phyloP scores from a whole-genome alignment of 2,329 filamentous ascomycete species.

The Pseudogymnoascus pannorum region DNA sequence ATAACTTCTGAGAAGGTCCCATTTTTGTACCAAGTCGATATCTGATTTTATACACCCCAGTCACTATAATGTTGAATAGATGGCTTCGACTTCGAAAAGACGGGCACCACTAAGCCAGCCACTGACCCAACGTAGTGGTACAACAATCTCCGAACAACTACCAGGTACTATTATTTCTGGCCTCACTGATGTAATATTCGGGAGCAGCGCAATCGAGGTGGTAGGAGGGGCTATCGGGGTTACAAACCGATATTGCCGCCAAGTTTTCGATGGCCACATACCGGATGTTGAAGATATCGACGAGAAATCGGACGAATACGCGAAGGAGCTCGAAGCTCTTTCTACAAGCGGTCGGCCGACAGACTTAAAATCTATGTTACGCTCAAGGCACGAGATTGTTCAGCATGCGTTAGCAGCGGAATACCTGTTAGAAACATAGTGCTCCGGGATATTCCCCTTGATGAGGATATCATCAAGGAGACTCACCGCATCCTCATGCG shows the following conservation, averaged over 20 bases:
- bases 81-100: not conserved
- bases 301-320: not conserved
- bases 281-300: not conserved
- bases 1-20: too few species aligned
- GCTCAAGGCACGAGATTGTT: slow-evolving; percentile 5
- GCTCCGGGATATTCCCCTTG: slow-evolving; percentile 11
- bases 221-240: not conserved
- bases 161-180: not conserved
- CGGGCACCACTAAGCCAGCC: not conserved
- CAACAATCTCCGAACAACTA: not conserved
- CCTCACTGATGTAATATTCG: not conserved
- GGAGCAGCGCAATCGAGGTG: not conserved
- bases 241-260: not conserved
- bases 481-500: slow-evolving; percentile 23
- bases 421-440: slow-evolving; percentile 18
- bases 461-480: slow-evolving; percentile 21
- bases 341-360: not conserved
- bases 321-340: not conserved
- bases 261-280: not conserved
- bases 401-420: slow-evolving; percentile 13
- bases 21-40: not conserved
- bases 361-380: not conserved
- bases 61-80: not conserved
- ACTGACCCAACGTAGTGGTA: not conserved
- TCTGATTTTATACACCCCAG: not conserved